These are phyloP conservation scores for Apiospora marii DNA, from an alignment of 2,329 filamentous ascomycete genomes.

Conservation along the genomic window DNA sequence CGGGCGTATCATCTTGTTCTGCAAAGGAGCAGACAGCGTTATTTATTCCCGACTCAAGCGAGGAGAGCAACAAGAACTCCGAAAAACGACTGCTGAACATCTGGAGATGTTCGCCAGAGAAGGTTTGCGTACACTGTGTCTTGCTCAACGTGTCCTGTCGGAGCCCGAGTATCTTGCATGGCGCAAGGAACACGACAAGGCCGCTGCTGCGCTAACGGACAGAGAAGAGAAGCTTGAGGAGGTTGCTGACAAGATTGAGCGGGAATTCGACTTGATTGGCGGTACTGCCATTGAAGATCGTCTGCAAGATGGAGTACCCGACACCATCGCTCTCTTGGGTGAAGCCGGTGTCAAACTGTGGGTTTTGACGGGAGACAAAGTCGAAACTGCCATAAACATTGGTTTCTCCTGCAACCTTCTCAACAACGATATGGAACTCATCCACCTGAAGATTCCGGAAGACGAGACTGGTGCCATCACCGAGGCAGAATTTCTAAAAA, in stretches of 20 bases:
- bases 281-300: constrained; percentile 98
- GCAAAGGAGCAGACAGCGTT: constrained; percentile 96
- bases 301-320: constrained; percentile 94
- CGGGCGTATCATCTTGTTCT: constrained; percentile 87
- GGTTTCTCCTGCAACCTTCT: constrained; percentile 98
- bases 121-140: constrained; percentile 92
- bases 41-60: constrained; percentile 91
- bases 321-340: constrained; percentile 90
- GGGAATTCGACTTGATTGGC: constrained; percentile 85
- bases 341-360: constrained; percentile 97
- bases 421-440: constrained; percentile 97
- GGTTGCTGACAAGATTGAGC: constrained; percentile 89
- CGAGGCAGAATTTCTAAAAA: constrained; percentile 59
- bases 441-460: constrained; percentile 86
- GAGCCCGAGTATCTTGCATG: constrained; percentile 87
- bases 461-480: constrained; percentile 62
- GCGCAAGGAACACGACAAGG: constrained; percentile 87
- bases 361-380: constrained; percentile 98
- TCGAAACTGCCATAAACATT: constrained; percentile 99
- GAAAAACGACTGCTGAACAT: constrained; percentile 86
- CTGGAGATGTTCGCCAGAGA: constrained; percentile 97
- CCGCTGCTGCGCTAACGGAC: constrained; percentile 82
- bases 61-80: constrained; percentile 85
- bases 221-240: constrained; percentile 93
- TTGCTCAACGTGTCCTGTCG: constrained; percentile 81